Conservation (phyloP, 2,329 filamentous ascomycete species). For the Cytospora piceicola region DNA sequence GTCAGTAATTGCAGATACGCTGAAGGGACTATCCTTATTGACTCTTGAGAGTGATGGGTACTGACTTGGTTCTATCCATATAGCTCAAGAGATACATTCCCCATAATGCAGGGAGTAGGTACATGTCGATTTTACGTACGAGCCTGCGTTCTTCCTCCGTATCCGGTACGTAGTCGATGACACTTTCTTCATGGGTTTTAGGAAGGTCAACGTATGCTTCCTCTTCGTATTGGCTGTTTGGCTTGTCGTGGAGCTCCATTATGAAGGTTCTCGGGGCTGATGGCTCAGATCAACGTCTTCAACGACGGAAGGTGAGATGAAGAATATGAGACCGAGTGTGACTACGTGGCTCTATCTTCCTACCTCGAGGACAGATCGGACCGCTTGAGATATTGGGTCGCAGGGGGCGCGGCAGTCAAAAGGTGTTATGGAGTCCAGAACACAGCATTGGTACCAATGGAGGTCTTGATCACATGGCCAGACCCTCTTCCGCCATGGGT, state of each 20-base stretch:
- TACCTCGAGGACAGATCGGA: too few relatives aligned
- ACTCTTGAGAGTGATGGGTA: neutral
- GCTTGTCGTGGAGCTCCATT: conserved; percentile 22
- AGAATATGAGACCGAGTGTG: too few relatives aligned
- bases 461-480: too few relatives aligned
- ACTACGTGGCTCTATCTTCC: too few relatives aligned
- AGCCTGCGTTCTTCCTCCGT: conserved; percentile 25
- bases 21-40: neutral
- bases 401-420: too few relatives aligned
- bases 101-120: conserved; percentile 46
- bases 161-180: conserved; percentile 23
- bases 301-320: too few relatives aligned
- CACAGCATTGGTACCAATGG: too few relatives aligned
- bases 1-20: neutral
- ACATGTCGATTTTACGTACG: conserved; percentile 44
- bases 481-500: too few relatives aligned
- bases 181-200: neutral
- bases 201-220: conserved; percentile 10
- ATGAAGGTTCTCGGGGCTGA: neutral
- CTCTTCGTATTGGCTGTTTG: conserved; percentile 14
- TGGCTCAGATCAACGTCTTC: too few relatives aligned
- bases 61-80: conserved; percentile 51
- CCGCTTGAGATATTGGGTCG: too few relatives aligned
- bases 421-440: too few relatives aligned
- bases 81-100: conserved; percentile 48